A percentile compares a stretch with the other conserved stretches of the same genome.
These are phyloP conservation scores for Seiridium cupressi DNA, from an alignment of 2,329 filamentous ascomycete genomes.

Conservation along the genomic window DNA sequence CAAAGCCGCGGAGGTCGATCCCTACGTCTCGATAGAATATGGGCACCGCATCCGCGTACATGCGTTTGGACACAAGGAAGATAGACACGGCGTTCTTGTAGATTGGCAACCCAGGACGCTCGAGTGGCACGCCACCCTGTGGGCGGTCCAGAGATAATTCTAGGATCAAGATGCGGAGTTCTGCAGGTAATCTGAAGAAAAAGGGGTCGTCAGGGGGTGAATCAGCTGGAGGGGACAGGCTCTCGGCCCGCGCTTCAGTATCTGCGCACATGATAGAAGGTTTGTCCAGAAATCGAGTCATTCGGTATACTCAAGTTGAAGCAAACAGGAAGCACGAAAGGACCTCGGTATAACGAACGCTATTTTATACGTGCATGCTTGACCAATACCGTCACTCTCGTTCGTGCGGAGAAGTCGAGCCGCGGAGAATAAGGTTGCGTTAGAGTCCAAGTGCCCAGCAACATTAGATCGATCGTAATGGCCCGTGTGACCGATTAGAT, in stretches of 20 bases:
- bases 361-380: not conserved
- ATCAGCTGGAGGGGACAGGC: not conserved
- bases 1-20: not conserved
- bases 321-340: too few species aligned
- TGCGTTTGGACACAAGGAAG: not conserved
- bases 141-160: not conserved
- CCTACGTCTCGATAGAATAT: not conserved
- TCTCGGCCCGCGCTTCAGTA: too few species aligned
- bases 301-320: too few species aligned
- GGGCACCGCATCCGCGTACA: not conserved
- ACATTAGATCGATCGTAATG: not conserved
- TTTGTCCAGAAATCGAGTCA: too few species aligned
- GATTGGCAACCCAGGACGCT: not conserved
- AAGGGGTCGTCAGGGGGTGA: not conserved
- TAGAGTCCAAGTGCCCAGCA: not conserved
- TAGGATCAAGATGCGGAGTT: not conserved
- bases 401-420: constrained; percentile 1
- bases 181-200: not conserved
- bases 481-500: not conserved
- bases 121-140: not conserved
- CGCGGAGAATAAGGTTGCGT: not conserved
- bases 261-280: too few species aligned
- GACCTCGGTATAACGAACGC: not conserved
- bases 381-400: not conserved
- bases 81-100: not conserved